Percentiles rank a stretch among this genome's conserved stretches.
Conservation (phyloP, 768 basidiomycete genomes). For the Agrocybe pediades region DNA sequence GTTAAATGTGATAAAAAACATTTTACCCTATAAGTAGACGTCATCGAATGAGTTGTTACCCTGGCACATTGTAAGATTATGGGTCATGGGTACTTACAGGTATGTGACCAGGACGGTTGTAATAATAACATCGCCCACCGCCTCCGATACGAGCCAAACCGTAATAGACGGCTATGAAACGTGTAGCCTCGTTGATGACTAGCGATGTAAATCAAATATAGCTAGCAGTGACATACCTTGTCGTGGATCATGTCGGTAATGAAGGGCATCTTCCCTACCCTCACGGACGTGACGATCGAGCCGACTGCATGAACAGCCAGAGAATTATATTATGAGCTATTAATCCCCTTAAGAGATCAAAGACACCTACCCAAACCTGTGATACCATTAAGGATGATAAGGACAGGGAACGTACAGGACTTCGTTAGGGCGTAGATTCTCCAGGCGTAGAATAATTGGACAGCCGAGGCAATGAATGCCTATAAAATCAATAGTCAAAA, state of each 20-base stretch:
- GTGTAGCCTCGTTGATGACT: background rate
- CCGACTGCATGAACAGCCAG: constrained; percentile 11
- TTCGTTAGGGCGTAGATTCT: constrained; percentile 25
- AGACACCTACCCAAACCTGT: constrained; percentile 17
- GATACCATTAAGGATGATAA: constrained; percentile 16
- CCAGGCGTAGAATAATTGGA: constrained; percentile 49
- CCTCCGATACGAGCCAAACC: constrained; percentile 43
- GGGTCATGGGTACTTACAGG: constrained; percentile 28
- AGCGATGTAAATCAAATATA: background rate
- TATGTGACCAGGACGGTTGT: constrained; percentile 41
- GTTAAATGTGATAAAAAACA: background rate
- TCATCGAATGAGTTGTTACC: background rate
- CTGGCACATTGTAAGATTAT: background rate
- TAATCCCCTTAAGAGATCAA: too few relatives aligned
- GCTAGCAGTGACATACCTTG: constrained; percentile 7
- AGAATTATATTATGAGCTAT: background rate
- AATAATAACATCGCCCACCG: constrained; percentile 41
- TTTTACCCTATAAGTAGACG: background rate
- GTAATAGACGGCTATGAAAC: constrained; percentile 15
- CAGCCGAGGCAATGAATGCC: constrained; percentile 42
- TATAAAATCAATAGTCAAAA: constrained; percentile 14
- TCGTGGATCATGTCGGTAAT: constrained; percentile 25
- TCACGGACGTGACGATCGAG: constrained; percentile 24
- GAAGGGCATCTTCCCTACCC: constrained; percentile 12
- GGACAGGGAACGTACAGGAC: constrained; percentile 11